phyloP scores from a whole-genome alignment of 2,329 filamentous ascomycete species.

The Grosmannia clavigera region DNA sequence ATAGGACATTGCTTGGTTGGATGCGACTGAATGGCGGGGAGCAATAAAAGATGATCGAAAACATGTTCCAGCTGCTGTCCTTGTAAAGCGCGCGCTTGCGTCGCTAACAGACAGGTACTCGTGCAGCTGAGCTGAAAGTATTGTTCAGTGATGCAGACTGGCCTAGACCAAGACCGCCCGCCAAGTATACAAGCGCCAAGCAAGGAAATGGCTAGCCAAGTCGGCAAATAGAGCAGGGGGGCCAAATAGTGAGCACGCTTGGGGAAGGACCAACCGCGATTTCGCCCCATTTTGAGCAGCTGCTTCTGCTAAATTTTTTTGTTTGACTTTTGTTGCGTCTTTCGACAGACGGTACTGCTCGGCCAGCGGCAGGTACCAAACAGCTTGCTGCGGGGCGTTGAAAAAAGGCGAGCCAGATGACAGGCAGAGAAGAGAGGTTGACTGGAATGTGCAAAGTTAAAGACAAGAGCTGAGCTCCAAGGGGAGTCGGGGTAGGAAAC shows the following conservation, averaged over 20 bases:
- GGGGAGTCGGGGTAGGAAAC: neutral
- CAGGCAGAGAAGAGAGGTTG: neutral
- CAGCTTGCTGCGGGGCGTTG: neutral
- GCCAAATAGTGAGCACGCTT: neutral
- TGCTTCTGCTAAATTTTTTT: slow-evolving; percentile 3
- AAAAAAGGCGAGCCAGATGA: neutral
- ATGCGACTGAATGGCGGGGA: neutral
- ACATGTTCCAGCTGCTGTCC: neutral
- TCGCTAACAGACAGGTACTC: neutral
- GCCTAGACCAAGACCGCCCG: neutral
- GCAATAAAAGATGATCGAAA: neutral
- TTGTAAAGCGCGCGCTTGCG: neutral
- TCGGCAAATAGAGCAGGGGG: neutral
- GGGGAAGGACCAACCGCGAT: slow-evolving; percentile 35
- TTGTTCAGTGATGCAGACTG: neutral
- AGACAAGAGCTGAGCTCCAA: neutral
- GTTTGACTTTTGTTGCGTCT: neutral
- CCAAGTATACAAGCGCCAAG: neutral
- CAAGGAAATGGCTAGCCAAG: neutral
- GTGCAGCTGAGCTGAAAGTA: neutral
- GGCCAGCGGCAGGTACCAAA: neutral
- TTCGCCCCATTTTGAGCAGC: slow-evolving; percentile 34
- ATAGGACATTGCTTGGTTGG: neutral
- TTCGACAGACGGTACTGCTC: neutral
- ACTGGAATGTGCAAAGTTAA: neutral